phyloP scores from a whole-genome alignment of 108 stramenopile genomes.

The Pseudonitzschia multistriata region DNA sequence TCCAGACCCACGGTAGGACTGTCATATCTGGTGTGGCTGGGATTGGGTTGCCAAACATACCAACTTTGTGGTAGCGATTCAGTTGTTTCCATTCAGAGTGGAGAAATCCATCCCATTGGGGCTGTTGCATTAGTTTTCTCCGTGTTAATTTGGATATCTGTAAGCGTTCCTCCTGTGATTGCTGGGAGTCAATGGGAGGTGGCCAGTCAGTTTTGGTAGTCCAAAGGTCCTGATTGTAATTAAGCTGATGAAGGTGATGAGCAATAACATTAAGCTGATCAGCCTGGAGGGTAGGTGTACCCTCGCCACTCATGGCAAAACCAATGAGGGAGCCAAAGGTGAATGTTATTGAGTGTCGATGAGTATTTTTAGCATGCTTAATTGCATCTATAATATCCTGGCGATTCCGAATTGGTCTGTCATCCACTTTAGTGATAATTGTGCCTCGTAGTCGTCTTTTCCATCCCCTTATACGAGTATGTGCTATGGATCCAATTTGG shows the following conservation, averaged over 20 bases:
- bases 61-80: slow-evolving; percentile 9
- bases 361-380: not conserved
- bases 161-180: not conserved
- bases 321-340: slow-evolving; percentile 1
- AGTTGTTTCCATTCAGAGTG: slow-evolving; percentile 17
- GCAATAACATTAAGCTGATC: slow-evolving; percentile 21
- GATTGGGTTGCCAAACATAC: slow-evolving; percentile 16
- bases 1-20: slow-evolving; percentile 20
- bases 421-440: not conserved
- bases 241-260: not conserved
- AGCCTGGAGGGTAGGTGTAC: not conserved
- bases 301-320: slow-evolving; percentile 3
- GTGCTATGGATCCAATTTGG: not conserved
- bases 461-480: not conserved
- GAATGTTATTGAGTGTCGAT: not conserved
- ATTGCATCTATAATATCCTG: not conserved
- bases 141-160: not conserved
- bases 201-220: not conserved
- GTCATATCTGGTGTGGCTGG: not conserved
- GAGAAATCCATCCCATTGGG: slow-evolving; percentile 14
- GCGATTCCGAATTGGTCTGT: not conserved
- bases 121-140: not conserved
- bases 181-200: not conserved
- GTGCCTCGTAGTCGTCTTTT: slow-evolving; percentile 11
- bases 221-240: not conserved